A percentile compares a stretch with the other conserved stretches of the same genome.
Evolutionary conservation across 225 moss, liverwort and hornwort species (phyloP).

Genomic region (Pseudisothecium myosuroides): DNA sequence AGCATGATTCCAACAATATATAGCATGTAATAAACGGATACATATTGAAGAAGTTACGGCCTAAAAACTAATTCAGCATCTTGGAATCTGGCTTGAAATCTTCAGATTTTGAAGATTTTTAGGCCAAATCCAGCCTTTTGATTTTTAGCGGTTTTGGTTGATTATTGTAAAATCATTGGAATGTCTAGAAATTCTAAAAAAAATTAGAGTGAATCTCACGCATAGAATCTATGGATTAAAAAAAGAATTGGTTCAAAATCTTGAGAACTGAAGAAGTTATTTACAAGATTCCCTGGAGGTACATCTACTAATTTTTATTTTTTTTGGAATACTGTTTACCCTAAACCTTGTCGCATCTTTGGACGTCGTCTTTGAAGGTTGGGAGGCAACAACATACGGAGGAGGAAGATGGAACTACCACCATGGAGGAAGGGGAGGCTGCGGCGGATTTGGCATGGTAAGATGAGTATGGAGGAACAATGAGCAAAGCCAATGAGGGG

Average conservation of each 20-base stretch:
- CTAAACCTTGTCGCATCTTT: not conserved
- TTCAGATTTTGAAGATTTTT: too few relatives aligned
- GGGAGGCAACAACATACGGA: fast-evolving
- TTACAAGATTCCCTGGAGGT: not conserved
- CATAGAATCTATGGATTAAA: fast-evolving
- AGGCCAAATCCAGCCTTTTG: too few relatives aligned
- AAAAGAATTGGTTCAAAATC: not conserved
- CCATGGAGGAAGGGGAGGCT: too few relatives aligned
- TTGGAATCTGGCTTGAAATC: too few relatives aligned
- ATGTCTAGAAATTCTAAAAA: too few relatives aligned
- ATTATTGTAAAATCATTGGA: too few relatives aligned
- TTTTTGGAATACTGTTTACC: not conserved
- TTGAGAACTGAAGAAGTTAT: not conserved
- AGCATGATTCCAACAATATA: too few relatives aligned
- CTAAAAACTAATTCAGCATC: too few relatives aligned
- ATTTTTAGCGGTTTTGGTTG: too few relatives aligned
- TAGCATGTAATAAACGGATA: too few relatives aligned
- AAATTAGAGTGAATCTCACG: too few relatives aligned
- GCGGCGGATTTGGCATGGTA: fast-evolving
- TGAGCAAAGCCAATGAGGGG: fast-evolving
- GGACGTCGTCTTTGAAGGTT: not conserved
- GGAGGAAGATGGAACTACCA: fast-evolving
- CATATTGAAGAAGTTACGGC: too few relatives aligned
- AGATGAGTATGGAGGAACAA: not conserved
- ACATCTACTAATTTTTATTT: not conserved